Evolutionary conservation across 2,329 filamentous ascomycete genomes (phyloP), one percentile per base, ranked within the genome.

Genomic region (Penicillium sp.): DNA sequence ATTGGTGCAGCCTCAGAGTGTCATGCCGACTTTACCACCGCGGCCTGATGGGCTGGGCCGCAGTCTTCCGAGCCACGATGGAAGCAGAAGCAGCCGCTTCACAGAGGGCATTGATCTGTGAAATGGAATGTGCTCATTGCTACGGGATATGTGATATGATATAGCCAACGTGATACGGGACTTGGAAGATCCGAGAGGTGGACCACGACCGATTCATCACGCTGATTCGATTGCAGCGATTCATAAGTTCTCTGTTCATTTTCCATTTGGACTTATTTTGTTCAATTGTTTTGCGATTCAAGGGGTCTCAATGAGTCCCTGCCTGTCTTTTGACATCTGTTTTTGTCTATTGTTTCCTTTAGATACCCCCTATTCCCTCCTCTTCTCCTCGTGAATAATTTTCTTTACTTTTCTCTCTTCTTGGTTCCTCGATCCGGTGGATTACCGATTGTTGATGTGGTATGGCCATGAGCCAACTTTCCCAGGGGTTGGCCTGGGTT

Each of bases 71-170:
- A 72, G 72, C 49, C 68, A 68, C 42, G 74, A 77, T 56, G 74
- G 74, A n/a, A 77, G 75, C 59, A 70, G 74, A 31, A 66, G 73
- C 31, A 77, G 75, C 61, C 71, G 74, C 42, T 77, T 77, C 56
- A 74, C 72, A 16, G 75, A 71, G 57, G 69, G 67, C 24, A 56
- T 68, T 16, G 62, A 65, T 56, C 54, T 69, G 52, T 69, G 52
- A 65, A 52, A 21, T 47, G 34, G 55, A 24, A 44, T 42, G 34
- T 31, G 36, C 45, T 52, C 16, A 26, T 39, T 36, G 41, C 47
- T 45, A 53, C 45, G 57, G 56, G 47, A 57, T 41, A 64, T 49
- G 60, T 42, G 61, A 63, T 57, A 64, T 43, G 61, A 62, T 28
- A 38, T 52, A 52, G 50, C 45, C 34, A 53, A 60, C 44, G 49